Evolutionary conservation across 2,329 filamentous ascomycete genomes (phyloP).

Genomic region (Karstenula rhodostoma): DNA sequence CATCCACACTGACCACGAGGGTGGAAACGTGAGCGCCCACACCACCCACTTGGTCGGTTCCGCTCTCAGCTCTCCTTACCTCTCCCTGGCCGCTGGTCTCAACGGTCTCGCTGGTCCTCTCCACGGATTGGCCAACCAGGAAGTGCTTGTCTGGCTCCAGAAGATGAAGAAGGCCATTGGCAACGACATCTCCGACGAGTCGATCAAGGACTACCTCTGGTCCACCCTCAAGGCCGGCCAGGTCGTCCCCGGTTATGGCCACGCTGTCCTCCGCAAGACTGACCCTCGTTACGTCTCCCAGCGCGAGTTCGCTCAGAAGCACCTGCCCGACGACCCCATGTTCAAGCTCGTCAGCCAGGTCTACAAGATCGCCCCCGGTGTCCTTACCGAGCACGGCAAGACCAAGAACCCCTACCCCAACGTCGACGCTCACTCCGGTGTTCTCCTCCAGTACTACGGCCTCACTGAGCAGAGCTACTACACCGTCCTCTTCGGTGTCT

Average conservation of each 20-base stretch:
- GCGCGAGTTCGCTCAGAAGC: constrained; percentile 93
- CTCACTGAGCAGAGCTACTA: constrained; percentile 99
- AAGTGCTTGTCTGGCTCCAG: constrained; percentile 98
- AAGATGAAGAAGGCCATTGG: constrained; percentile 98
- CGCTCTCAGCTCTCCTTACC: constrained; percentile 95
- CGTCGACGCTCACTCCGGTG: constrained; percentile 98
- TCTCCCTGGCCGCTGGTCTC: constrained; percentile 93
- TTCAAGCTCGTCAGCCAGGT: constrained; percentile 99
- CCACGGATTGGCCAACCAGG: constrained; percentile 99
- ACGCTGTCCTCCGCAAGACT: constrained; percentile 99
- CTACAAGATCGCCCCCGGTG: constrained; percentile 98
- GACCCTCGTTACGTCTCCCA: constrained; percentile 98
- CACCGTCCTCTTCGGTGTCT: constrained; percentile 99
- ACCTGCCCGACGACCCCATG: constrained; percentile 97
- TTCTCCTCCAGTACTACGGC: constrained; percentile 99
- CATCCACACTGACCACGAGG: constrained; percentile 99
- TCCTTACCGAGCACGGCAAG: constrained; percentile 99
- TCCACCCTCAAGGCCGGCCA: constrained; percentile 93
- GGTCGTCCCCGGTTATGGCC: constrained; percentile 97
- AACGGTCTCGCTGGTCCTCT: constrained; percentile 98
- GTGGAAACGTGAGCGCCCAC: constrained; percentile 98
- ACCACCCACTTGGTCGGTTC: constrained; percentile 97
- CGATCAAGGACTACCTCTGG: constrained; percentile 99
- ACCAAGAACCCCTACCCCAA: constrained; percentile 99
- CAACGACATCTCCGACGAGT: constrained; percentile 93